phyloP scores from a whole-genome alignment of 2,329 filamentous ascomycete species.

The Sclerotinia sclerotiorum region DNA sequence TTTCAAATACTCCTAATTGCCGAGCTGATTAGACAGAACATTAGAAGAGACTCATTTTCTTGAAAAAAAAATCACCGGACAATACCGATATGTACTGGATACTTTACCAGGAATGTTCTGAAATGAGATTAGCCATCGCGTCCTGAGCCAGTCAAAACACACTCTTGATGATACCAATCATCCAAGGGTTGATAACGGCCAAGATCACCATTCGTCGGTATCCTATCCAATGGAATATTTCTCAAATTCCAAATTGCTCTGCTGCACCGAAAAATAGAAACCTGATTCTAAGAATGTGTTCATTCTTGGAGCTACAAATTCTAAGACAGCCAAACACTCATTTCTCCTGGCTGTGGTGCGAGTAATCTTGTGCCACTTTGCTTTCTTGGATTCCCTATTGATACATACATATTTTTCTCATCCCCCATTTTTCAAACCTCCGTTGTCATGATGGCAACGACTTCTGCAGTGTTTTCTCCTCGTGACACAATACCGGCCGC shows the following conservation, averaged over 20 bases:
- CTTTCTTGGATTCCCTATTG: constrained; percentile 20
- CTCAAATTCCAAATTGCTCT: neutral
- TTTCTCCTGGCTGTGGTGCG: constrained; percentile 21
- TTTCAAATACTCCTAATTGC: constrained; percentile 6
- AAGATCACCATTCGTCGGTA: constrained; percentile 11
- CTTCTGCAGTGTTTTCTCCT: constrained; percentile 9
- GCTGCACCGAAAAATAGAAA: neutral
- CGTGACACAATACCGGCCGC: constrained; percentile 10
- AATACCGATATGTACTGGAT: constrained; percentile 2
- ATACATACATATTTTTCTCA: constrained; percentile 16
- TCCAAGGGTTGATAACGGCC: neutral
- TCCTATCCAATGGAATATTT: neutral
- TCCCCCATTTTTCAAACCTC: neutral
- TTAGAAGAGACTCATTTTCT: neutral
- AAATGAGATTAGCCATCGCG: neutral
- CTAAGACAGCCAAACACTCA: constrained; percentile 22
- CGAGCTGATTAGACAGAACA: neutral
- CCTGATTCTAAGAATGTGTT: constrained; percentile 8
- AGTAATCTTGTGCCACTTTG: constrained; percentile 20
- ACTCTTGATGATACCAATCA: neutral
- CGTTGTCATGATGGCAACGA: constrained; percentile 18
- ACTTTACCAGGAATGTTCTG: constrained; percentile 10
- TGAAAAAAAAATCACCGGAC: neutral
- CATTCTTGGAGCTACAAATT: neutral
- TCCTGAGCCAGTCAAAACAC: constrained; percentile 8